Evolutionary conservation across 176 grass and related monocot genomes (phyloP).

Genomic region (Aegilops bicornis): DNA sequence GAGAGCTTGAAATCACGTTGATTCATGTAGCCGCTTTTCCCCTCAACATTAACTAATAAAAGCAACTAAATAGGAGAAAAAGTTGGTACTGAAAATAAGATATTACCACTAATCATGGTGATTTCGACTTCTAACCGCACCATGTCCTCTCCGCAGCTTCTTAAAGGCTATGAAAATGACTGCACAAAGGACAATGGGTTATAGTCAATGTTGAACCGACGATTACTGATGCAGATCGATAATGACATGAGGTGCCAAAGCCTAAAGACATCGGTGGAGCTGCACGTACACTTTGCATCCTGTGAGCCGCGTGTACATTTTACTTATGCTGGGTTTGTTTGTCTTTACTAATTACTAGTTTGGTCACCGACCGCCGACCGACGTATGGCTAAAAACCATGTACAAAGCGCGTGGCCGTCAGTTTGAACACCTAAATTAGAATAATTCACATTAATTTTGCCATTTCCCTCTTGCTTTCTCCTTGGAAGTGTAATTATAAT

Average conservation of each 20-base stretch:
- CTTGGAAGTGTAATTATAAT: too few relatives aligned
- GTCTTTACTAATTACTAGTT: background rate
- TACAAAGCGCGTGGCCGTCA: too few relatives aligned
- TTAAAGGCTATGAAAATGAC: background rate
- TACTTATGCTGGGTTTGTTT: background rate
- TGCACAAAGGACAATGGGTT: background rate
- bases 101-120: background rate
- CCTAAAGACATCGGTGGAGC: background rate
- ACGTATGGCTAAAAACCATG: too few relatives aligned
- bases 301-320: background rate
- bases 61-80: background rate
- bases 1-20: background rate
- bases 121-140: slow-evolving; percentile 23
- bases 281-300: background rate
- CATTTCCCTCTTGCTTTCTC: too few relatives aligned
- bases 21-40: background rate
- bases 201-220: background rate
- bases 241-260: background rate
- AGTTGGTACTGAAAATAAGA: background rate
- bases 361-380: background rate
- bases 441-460: too few relatives aligned
- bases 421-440: too few relatives aligned
- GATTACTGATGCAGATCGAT: background rate
- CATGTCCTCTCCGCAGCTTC: background rate
- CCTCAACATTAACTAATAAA: too few relatives aligned